These are phyloP conservation scores for Podochytrium sp. DNA, from an alignment of 192 early-diverging fungal species.

Conservation along the genomic window DNA sequence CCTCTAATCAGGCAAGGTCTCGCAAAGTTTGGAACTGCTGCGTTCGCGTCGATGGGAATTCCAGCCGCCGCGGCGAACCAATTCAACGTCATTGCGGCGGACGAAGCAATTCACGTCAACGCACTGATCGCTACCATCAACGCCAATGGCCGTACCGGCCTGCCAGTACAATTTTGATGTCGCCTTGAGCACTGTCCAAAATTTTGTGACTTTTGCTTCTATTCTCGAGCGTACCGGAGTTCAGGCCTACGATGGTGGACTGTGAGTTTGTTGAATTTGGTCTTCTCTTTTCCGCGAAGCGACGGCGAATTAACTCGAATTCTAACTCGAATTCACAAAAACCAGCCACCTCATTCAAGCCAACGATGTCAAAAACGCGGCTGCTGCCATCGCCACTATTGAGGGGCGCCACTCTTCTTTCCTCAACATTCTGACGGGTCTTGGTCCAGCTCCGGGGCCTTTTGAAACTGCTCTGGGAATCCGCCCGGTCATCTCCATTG, in stretches of 20 bases:
- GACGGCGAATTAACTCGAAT: too few species aligned
- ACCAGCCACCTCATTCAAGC: constrained; percentile 38
- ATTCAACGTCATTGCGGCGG: constrained; percentile 30
- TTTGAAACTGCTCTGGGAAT: constrained; percentile 56
- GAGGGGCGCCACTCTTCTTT: constrained; percentile 59
- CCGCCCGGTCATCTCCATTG: constrained; percentile 50
- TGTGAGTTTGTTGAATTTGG: too few species aligned
- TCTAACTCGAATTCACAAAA: too few species aligned
- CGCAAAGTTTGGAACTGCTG: constrained; percentile 27
- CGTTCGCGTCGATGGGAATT: constrained; percentile 39
- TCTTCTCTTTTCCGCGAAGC: too few species aligned
- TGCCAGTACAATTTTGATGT: constrained; percentile 47
- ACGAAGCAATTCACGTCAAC: constrained; percentile 47
- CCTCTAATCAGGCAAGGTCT: constrained; percentile 31
- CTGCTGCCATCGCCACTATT: constrained; percentile 55
- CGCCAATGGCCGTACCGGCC: constrained; percentile 30
- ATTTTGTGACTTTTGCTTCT: constrained; percentile 47
- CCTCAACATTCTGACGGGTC: constrained; percentile 44
- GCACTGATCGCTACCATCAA: constrained; percentile 32
- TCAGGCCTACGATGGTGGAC: constrained; percentile 54
- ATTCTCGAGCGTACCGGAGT: constrained; percentile 57
- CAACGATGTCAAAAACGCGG: constrained; percentile 52
- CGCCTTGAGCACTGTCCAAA: constrained; percentile 40
- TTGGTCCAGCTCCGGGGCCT: constrained; percentile 35
- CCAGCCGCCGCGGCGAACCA: constrained; percentile 30